Conservation (phyloP, 2,329 filamentous ascomycete species). For the Colletotrichum endophyticum region DNA sequence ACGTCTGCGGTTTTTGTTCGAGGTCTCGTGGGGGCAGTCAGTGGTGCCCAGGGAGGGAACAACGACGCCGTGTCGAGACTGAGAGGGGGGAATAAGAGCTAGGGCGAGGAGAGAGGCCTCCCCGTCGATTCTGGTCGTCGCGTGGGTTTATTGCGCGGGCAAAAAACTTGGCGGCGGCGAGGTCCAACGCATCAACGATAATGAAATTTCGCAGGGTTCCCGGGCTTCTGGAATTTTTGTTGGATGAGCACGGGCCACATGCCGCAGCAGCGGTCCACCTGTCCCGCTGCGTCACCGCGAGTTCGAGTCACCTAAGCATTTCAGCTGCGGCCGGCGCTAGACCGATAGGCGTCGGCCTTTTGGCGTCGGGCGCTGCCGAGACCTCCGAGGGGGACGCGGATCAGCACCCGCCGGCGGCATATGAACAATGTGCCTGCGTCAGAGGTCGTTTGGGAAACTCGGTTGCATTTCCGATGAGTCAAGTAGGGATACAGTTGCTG, state of each 20-base stretch:
- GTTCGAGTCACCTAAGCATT: background rate
- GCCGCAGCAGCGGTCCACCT: background rate
- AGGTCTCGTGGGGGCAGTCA: background rate
- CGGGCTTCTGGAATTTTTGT: conserved; percentile 15
- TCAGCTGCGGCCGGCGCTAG: background rate
- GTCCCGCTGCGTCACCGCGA: conserved; percentile 16
- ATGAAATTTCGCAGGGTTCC: conserved; percentile 20
- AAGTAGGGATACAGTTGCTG: background rate
- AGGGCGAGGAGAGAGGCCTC: background rate
- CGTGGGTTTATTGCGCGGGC: conserved; percentile 3
- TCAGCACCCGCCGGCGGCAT: background rate
- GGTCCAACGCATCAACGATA: conserved; percentile 11
- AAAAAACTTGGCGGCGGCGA: conserved; percentile 20
- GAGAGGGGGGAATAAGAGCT: background rate
- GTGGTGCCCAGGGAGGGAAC: background rate
- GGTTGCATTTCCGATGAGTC: background rate
- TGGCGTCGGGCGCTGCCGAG: background rate
- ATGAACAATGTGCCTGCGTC: background rate
- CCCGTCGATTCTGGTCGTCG: conserved; percentile 5
- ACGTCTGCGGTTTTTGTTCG: background rate
- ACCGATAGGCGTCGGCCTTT: background rate
- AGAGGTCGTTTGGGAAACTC: background rate
- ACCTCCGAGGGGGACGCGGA: background rate
- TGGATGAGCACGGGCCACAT: conserved; percentile 10
- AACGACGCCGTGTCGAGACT: background rate